Base-by-base conservation (phyloP, 805 yeast species). In the Lachancea dasiensis region DNA sequence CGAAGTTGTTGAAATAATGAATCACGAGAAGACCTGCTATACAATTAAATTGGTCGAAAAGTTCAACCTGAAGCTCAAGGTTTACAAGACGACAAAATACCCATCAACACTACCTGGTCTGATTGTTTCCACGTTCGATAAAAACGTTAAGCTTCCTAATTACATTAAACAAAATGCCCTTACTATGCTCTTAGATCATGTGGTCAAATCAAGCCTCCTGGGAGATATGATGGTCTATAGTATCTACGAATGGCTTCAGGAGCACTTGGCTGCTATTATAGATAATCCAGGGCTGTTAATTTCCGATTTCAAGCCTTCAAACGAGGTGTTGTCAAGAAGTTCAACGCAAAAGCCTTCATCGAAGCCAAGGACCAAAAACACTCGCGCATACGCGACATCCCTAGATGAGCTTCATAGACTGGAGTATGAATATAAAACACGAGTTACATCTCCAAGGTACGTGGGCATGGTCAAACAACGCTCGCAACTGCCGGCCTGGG, bases 401-500 rank as follows among this genome's bases (percentile, higher is more conserved):
- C 45, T 48, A 5, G 52, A 56, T 7, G 69, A 72, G 31, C 34
- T 67, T 1, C 44, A 53, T 1, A 34, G 34, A 7, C 51, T 78
- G 16, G 51, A 59, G 39, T 36, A 49, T 1, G 64, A 64, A 13
- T 69, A 73, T 45, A 38, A 43, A 0, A 38, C 40, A 15, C 65
- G 70, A 39, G 40, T 52, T n/a, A 43, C 49, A 5, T 50, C 66
- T 0, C 21, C 45, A 0, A 66, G 61, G 31, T 67, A 73, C 45
- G 50, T 63, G 27, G 35, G 47, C 2, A 70, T 70, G 73, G 30
- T 75, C 4, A 39, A 49, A 2, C 56, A 63, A 8, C 72, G 97
- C 48, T 47, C 70, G 7, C 58, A 60, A 6, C 63, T 90, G 22
- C 97, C 98, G 0, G 97, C 97, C 0, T 90, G 95, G 95, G 57